These are phyloP conservation scores for Funneliformis caledonium DNA, from an alignment of 371 early-diverging fungal genomes.

Conservation along the genomic window DNA sequence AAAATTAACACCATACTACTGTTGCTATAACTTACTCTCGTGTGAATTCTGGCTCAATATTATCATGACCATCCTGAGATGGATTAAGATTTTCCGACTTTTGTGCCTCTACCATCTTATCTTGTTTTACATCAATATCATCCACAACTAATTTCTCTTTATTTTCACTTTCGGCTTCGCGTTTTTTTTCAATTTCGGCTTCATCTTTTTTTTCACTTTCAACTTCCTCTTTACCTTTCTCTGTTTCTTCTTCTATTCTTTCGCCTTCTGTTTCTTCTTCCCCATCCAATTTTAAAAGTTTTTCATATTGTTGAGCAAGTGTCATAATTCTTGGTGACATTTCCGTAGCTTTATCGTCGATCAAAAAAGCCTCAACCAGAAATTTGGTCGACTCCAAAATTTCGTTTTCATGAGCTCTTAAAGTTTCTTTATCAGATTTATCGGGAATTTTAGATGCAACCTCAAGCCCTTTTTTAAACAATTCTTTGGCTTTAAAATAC, in stretches of 20 bases:
- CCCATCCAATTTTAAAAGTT: slow-evolving; percentile 44
- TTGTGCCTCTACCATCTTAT: neutral
- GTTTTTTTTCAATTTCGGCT: neutral
- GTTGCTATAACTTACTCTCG: slow-evolving; percentile 30
- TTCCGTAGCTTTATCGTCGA: slow-evolving; percentile 71
- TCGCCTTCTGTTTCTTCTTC: slow-evolving; percentile 19
- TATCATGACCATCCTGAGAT: slow-evolving; percentile 15
- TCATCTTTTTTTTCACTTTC: neutral
- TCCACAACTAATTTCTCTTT: neutral
- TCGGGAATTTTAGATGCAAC: slow-evolving; percentile 64
- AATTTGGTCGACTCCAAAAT: slow-evolving; percentile 65
- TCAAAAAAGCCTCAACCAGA: slow-evolving; percentile 66
- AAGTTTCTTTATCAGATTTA: slow-evolving; percentile 58
- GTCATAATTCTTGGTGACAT: slow-evolving; percentile 68
- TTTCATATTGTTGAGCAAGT: slow-evolving; percentile 66
- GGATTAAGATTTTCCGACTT: slow-evolving; percentile 1
- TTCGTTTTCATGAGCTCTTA: slow-evolving; percentile 62
- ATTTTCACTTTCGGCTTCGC: too few species aligned
- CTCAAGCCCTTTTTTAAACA: slow-evolving; percentile 63
- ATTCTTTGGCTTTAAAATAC: slow-evolving; percentile 64
- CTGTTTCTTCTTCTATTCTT: neutral
- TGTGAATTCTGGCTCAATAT: slow-evolving; percentile 33
- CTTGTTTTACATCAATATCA: neutral
- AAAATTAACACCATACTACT: neutral
- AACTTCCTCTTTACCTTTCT: neutral